Conservation (phyloP, 2,329 filamentous ascomycete species). For the Fusarium longipes region DNA sequence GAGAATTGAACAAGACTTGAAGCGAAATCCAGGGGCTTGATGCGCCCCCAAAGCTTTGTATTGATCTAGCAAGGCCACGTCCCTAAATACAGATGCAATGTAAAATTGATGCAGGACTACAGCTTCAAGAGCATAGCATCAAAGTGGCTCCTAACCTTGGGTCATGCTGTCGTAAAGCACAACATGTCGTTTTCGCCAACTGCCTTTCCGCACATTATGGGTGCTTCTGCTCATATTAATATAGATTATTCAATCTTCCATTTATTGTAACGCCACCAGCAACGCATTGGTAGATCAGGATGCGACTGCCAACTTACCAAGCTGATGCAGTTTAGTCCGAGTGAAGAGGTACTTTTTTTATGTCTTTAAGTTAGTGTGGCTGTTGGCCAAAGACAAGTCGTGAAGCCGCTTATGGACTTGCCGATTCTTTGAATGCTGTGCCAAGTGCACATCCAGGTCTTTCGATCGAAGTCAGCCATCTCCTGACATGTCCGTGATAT, state of each 20-base stretch:
- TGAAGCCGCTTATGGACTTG: constrained; percentile 32
- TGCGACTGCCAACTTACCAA: constrained; percentile 30
- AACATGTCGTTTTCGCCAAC: constrained; percentile 2
- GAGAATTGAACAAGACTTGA: background rate
- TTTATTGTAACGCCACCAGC: constrained; percentile 27
- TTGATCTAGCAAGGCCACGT: constrained; percentile 48
- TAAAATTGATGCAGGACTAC: constrained; percentile 23
- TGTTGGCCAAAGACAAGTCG: constrained; percentile 24
- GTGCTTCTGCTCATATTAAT: constrained; percentile 38
- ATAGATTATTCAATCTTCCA: constrained; percentile 40
- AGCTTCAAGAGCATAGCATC: constrained; percentile 4
- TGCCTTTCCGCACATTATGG: constrained; percentile 11
- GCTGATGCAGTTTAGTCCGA: constrained; percentile 30
- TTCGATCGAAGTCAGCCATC: constrained; percentile 20
- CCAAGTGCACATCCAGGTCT: constrained; percentile 16
- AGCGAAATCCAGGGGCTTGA: constrained; percentile 16
- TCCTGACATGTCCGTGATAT: constrained; percentile 8
- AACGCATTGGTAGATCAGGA: constrained; percentile 24
- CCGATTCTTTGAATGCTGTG: constrained; percentile 18
- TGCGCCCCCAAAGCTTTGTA: constrained; percentile 42
- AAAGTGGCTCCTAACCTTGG: constrained; percentile 7
- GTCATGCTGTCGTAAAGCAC: constrained; percentile 1
- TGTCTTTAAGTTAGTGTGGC: constrained; percentile 30
- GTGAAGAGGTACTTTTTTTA: constrained; percentile 26
- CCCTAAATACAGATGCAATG: constrained; percentile 47